phyloP scores from a whole-genome alignment of 2,329 filamentous ascomycete genomes.

The Neonectria coccinea region DNA sequence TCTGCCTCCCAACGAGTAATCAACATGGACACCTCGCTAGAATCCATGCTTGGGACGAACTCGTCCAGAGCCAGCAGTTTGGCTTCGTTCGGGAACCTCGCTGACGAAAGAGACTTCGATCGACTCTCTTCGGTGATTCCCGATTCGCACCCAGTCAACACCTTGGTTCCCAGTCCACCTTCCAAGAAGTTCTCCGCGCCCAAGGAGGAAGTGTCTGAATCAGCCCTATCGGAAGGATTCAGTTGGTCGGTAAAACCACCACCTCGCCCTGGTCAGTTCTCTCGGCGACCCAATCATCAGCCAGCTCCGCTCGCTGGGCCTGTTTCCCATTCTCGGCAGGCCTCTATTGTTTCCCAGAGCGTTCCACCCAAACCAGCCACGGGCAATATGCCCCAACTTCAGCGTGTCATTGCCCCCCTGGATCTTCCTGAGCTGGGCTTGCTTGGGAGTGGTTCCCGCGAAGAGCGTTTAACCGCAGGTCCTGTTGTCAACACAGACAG shows the following conservation, averaged over 20 bases:
- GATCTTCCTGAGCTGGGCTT: conserved; percentile 37
- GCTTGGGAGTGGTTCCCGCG: neutral
- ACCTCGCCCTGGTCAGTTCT: conserved; percentile 40
- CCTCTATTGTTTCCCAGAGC: neutral
- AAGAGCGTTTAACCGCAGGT: neutral
- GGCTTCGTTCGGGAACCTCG: conserved; percentile 17
- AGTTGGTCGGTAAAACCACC: conserved; percentile 36
- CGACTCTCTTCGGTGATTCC: conserved; percentile 23
- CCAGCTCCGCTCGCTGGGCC: neutral
- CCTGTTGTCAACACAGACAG: neutral
- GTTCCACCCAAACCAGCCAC: neutral
- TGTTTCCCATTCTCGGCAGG: conserved; percentile 12
- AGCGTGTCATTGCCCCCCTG: conserved; percentile 20
- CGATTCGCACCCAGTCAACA: conserved; percentile 25
- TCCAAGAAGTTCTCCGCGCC: conserved; percentile 30
- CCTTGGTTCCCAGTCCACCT: conserved; percentile 2
- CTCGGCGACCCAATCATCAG: conserved; percentile 30
- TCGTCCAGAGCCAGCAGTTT: conserved; percentile 18
- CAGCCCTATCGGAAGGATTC: conserved; percentile 40
- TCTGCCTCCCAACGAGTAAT: neutral
- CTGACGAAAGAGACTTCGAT: conserved; percentile 29
- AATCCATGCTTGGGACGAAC: neutral
- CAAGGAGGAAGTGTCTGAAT: conserved; percentile 39
- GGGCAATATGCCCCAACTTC: neutral
- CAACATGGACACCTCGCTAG: conserved; percentile 25